Evolutionary conservation across 164 flowering plant genomes (phyloP), one percentile per base, ranked within the genome.

Genomic region (Cinnamomum chago): DNA sequence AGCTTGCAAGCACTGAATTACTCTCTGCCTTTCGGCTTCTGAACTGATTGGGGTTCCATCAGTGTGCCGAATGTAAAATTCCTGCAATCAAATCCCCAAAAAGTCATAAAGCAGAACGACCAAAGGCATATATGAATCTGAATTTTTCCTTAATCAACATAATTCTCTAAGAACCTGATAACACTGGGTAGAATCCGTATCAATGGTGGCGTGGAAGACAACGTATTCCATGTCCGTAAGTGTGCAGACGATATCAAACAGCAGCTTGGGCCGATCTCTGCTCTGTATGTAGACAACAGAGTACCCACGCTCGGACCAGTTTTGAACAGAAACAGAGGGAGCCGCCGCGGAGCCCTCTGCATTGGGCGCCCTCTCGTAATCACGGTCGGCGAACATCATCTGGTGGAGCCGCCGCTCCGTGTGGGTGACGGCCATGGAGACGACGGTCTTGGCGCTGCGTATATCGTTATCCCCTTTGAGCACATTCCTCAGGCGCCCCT

Each of bases 371-470:
- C 71, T 68, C 67, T 89, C 93, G 72, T 88, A 90, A 68, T 93
- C 97, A 3, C 95, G 82, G 68, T 93, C 95, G 0, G 90, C 90
- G 77, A 88, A 87, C 98, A 93, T 93, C 91, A 93, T 82, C 68
- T 91, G 97, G 77, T 91, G 97, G 35, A 93, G 85, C 73, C 97
- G 84, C 66, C 96, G 81, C 62, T 93, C 97, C 0, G 85, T 87
- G 79, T 90, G 93, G 6, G 92, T 89, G 1, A 87, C 87, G 0
- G 81, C 87, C 79, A 85, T 68, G 2, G 93, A 88, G 3, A 90
- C 91, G 0, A 81, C 83, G 0, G 90, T 90, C 68, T 79, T 90
- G 0, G 93, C 95, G 23, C 92, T 87, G 30, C 88, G 67, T 5
- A 88, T 86, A 55, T 87, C 93, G 65, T 86, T 90, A 67, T 87